Percentiles rank a stretch among this genome's conserved stretches.
phyloP scores from a whole-genome alignment of 139 green algal genomes.

The Volvox africanus region DNA sequence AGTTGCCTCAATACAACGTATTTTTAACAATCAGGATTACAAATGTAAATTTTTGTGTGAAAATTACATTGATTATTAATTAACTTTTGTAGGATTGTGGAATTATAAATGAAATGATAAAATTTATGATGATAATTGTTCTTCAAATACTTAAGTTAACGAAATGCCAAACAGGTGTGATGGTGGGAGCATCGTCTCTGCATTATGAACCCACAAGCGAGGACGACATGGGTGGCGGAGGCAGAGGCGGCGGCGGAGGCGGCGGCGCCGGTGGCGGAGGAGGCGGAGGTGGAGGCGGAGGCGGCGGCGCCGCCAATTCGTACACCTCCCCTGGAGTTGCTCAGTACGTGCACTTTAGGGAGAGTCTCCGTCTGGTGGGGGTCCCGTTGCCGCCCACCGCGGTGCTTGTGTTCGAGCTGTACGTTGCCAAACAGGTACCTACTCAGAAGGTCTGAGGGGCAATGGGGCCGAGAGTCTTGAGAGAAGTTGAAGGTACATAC shows the following conservation, averaged over 20 bases:
- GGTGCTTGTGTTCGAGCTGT: slow-evolving; percentile 65
- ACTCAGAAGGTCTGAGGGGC: no score
- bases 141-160: no score
- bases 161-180: slow-evolving; percentile 1
- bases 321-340: neutral
- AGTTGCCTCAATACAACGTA: no score
- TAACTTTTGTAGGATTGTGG: no score
- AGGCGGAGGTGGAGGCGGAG: neutral
- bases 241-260: neutral
- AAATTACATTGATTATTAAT: no score
- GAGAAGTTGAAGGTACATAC: no score
- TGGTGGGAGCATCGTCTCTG: slow-evolving; percentile 49
- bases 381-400: slow-evolving; percentile 57
- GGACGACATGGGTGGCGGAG: neutral
- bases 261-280: neutral
- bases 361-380: slow-evolving; percentile 51
- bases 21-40: no score
- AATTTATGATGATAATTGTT: no score
- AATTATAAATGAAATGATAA: no score
- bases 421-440: slow-evolving; percentile 57
- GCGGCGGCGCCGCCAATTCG: neutral
- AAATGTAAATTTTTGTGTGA: no score
- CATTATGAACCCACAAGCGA: neutral
- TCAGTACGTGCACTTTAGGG: slow-evolving; percentile 49
- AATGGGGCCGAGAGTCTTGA: no score